These are phyloP conservation scores for Colletotrichum gloeosporioides DNA, from an alignment of 2,329 filamentous ascomycete genomes.

Conservation along the genomic window DNA sequence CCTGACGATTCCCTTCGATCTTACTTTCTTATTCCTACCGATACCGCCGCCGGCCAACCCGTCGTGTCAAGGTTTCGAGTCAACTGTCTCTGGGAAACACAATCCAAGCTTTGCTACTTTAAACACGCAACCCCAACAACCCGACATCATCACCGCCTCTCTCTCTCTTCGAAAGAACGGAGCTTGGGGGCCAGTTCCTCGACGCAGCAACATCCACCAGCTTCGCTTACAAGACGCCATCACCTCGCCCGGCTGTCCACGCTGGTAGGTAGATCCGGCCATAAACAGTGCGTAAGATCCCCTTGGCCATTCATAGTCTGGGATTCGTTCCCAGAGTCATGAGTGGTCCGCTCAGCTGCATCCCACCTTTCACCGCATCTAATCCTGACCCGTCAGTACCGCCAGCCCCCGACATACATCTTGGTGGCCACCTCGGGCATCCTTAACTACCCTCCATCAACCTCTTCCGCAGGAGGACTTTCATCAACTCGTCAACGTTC, in stretches of 20 bases:
- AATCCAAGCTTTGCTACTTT: background rate
- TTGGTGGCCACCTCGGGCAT: background rate
- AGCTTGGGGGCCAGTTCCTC: background rate
- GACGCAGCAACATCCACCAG: background rate
- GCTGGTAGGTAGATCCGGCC: background rate
- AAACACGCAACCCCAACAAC: background rate
- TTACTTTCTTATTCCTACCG: conserved; percentile 1
- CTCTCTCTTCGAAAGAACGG: background rate
- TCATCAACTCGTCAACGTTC: background rate
- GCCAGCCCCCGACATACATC: conserved; percentile 1
- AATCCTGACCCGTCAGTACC: conserved; percentile 10
- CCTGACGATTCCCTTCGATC: conserved; percentile 3
- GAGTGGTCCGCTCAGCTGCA: conserved; percentile 16
- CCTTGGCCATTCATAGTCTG: conserved; percentile 6
- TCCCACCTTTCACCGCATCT: conserved; percentile 17
- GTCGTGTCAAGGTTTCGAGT: background rate
- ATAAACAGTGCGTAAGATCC: conserved; percentile 5
- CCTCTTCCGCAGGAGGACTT: background rate
- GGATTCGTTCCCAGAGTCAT: conserved; percentile 2
- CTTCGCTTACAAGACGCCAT: background rate
- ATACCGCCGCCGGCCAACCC: background rate
- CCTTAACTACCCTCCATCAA: background rate
- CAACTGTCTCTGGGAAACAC: background rate
- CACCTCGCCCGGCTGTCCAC: background rate
- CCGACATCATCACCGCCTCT: background rate